Base-by-base conservation (phyloP, 768 basidiomycete species). In the Serendipita sp. region DNA sequence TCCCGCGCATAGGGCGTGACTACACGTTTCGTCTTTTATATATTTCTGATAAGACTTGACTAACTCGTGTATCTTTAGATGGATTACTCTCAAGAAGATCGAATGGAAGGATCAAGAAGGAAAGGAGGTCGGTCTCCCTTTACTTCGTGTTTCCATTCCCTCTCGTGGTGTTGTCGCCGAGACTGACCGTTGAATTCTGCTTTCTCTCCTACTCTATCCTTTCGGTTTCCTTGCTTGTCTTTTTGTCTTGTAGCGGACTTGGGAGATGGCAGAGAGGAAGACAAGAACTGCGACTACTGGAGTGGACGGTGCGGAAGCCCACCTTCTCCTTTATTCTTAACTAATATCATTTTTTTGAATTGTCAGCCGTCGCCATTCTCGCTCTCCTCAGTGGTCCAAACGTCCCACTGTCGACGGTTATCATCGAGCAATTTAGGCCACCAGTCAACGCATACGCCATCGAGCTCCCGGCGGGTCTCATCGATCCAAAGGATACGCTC, bases 341-440 rank as follows among this genome's bases (percentile, higher is more conserved):
- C 22, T 3, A 26, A 13, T 13, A 26, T 28, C 20, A 16, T 1
- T 66, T n/a, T n/a, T n/a, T n/a, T n/a, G n/a, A n/a, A n/a, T n/a
- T n/a, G n/a, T n/a, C n/a, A 92, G 94, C 84, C 60, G 93, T 96
- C 9, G 86, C 90, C 3, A 82, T 96, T 44, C 74, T 96, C 3
- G 83, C 90, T 14, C 74, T 96, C 26, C 76, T 97, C 48, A 80
- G 81, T 14, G 28, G 34, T 92, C 92, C 44, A 82, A 82, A 71
- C 82, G 80, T 5, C 77, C 83, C 82, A 3, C 71, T 79, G 3
- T 89, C 88, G 1, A 92, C 88, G 3, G 79, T 95, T 61, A 76
- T 96, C 66, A 82, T 96, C 67, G 90, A 95, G 69, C 94, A 96
- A 71, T 97, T 86, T 71, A 83, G 95, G 28, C 92, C 95, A 0